phyloP scores from a whole-genome alignment of 1,284 basidiomycete species.

The Ceratobasidium sp. region DNA sequence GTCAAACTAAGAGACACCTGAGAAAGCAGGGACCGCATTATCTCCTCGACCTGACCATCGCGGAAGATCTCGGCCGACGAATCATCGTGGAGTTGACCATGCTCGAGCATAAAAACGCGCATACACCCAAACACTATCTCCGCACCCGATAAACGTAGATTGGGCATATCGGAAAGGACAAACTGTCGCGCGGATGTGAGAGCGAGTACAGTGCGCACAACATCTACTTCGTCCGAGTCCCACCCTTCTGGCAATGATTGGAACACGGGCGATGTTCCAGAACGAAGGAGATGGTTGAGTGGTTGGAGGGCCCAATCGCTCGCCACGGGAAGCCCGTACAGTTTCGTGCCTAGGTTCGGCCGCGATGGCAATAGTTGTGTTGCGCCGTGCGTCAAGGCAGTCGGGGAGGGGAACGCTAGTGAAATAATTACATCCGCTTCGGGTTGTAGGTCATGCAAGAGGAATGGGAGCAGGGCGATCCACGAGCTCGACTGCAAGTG shows the following conservation, averaged over 20 bases:
- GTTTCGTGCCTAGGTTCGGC: constrained; percentile 30
- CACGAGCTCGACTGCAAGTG: constrained; percentile 69
- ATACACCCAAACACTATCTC: constrained; percentile 82
- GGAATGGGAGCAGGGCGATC: constrained; percentile 70
- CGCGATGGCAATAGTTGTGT: constrained; percentile 44
- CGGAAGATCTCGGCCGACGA: constrained; percentile 77
- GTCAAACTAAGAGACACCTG: constrained; percentile 63
- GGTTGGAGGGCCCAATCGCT: constrained; percentile 81
- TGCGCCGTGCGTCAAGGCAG: constrained; percentile 53
- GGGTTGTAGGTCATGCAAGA: constrained; percentile 62
- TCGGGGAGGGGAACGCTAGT: constrained; percentile 55
- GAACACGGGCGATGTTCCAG: constrained; percentile 80
- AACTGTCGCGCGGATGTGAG: constrained; percentile 63
- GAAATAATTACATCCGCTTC: constrained; percentile 50
- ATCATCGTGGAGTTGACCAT: constrained; percentile 62
- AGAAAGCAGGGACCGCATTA: constrained; percentile 73
- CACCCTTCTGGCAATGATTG: constrained; percentile 75
- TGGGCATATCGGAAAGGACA: constrained; percentile 60
- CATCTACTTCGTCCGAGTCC: constrained; percentile 84
- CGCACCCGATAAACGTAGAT: constrained; percentile 66
- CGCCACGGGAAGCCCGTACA: constrained; percentile 72
- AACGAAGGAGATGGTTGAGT: constrained; percentile 85
- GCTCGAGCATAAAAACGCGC: constrained; percentile 96
- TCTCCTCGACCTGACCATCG: constrained; percentile 68
- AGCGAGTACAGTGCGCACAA: constrained; percentile 76